Evolutionary conservation across 345 rosid species (phyloP).

Genomic region (Clausena lansium): DNA sequence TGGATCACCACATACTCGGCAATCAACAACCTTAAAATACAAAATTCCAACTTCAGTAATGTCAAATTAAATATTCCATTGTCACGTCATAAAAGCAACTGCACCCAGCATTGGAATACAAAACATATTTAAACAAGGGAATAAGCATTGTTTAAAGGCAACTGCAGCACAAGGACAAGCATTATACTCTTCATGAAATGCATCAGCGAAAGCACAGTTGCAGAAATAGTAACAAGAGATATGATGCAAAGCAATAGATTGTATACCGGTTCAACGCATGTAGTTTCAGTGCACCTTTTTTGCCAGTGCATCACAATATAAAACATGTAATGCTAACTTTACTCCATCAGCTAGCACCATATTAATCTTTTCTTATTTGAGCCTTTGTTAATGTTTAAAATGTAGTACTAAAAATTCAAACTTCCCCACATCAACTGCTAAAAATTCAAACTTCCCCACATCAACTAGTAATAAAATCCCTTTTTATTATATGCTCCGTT

Average conservation of each 20-base stretch:
- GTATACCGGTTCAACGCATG: background rate
- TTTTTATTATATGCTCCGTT: background rate
- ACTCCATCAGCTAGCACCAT: background rate
- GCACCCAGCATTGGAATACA: background rate
- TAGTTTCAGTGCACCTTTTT: background rate
- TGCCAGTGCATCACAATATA: background rate
- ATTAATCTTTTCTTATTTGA: background rate
- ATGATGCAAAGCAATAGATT: background rate
- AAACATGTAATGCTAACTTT: background rate
- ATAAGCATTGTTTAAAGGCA: background rate
- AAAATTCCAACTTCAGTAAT: constrained; percentile 15
- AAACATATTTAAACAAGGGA: background rate
- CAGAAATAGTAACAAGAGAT: background rate
- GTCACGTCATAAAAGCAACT: background rate
- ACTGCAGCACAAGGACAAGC: background rate
- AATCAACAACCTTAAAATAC: constrained; percentile 78
- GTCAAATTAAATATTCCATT: background rate
- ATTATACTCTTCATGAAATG: background rate
- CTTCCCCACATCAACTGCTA: background rate
- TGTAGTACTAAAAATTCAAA: background rate
- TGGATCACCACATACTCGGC: constrained; percentile 94
- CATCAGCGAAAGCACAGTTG: background rate
- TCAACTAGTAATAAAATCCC: too few relatives aligned
- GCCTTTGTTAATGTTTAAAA: background rate
- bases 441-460: background rate